These are phyloP conservation scores for Salix viminalis DNA, from an alignment of 345 rosid species.

Conservation along the genomic window DNA sequence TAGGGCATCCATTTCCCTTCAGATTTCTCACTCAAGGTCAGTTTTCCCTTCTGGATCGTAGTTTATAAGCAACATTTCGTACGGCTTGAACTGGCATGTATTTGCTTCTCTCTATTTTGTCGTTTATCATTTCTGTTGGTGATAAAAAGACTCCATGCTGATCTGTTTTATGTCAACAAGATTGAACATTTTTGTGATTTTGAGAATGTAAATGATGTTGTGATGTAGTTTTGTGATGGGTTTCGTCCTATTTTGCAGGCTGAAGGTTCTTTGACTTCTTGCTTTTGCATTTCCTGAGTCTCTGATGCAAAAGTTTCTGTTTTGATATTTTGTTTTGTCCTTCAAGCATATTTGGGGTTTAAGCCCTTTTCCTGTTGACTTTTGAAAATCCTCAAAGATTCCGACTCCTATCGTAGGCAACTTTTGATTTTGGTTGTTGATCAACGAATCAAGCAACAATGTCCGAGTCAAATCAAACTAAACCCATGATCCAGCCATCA, in stretches of 20 bases:
- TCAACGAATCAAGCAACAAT: background rate
- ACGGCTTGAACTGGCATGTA: background rate
- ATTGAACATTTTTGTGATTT: background rate
- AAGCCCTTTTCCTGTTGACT: background rate
- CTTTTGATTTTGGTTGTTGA: background rate
- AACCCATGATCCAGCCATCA: slow-evolving; percentile 18
- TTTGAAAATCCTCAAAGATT: background rate
- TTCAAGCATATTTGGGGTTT: background rate
- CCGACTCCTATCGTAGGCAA: background rate
- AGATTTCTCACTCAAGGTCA: slow-evolving; percentile 4
- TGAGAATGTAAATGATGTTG: background rate
- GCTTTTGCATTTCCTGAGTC: background rate
- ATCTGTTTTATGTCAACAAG: background rate
- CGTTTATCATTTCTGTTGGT: background rate
- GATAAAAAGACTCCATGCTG: background rate
- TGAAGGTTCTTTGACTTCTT: background rate
- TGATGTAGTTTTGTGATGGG: background rate
- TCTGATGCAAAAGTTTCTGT: background rate
- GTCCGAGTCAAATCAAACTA: slow-evolving; percentile 16
- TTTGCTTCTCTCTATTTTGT: background rate
- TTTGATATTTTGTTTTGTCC: background rate
- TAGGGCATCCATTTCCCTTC: background rate
- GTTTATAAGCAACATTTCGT: background rate
- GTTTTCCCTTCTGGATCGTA: background rate
- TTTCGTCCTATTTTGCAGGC: background rate